A percentile compares a stretch with the other conserved stretches of the same genome.
Conservation (phyloP, 2,329 filamentous ascomycete genomes). For the Penicillium sp. region DNA sequence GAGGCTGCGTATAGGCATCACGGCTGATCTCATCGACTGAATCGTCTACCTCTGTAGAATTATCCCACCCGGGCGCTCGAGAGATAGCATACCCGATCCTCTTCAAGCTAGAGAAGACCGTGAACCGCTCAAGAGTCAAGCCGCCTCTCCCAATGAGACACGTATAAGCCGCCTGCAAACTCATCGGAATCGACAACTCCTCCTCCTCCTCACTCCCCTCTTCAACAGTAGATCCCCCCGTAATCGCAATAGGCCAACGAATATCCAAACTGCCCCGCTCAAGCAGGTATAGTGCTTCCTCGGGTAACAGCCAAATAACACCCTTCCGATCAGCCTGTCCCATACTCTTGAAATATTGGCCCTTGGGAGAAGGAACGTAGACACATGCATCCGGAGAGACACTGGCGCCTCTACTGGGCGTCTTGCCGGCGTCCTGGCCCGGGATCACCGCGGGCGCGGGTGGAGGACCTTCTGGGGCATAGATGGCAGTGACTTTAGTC, state of each 20-base stretch:
- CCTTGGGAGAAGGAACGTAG: conserved; percentile 72
- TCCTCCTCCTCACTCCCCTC: conserved; percentile 25
- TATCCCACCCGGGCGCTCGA: conserved; percentile 66
- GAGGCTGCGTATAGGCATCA: conserved; percentile 11
- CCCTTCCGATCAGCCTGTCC: conserved; percentile 71
- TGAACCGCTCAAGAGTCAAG: conserved; percentile 77
- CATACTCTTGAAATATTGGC: conserved; percentile 75
- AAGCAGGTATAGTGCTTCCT: conserved; percentile 87
- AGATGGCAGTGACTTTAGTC: conserved; percentile 72
- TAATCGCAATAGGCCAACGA: conserved; percentile 71
- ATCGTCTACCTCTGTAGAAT: conserved; percentile 37
- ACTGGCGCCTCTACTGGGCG: conserved; percentile 24
- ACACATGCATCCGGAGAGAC: conserved; percentile 55
- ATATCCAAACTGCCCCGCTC: conserved; percentile 88
- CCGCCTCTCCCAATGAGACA: conserved; percentile 74
- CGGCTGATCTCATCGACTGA: conserved; percentile 14
- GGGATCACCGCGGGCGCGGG: conserved; percentile 26
- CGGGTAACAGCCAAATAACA: conserved; percentile 82
- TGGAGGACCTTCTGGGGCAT: conserved; percentile 65
- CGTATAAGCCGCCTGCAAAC: conserved; percentile 87
- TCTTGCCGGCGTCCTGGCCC: conserved; percentile 25
- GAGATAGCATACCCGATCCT: conserved; percentile 81
- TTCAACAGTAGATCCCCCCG: conserved; percentile 31
- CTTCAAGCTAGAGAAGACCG: conserved; percentile 85
- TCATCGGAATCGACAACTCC: conserved; percentile 78